Base-by-base conservation (phyloP, 345 rosid genomes). In the sweet orange (Citrus sinensis) region DNA sequence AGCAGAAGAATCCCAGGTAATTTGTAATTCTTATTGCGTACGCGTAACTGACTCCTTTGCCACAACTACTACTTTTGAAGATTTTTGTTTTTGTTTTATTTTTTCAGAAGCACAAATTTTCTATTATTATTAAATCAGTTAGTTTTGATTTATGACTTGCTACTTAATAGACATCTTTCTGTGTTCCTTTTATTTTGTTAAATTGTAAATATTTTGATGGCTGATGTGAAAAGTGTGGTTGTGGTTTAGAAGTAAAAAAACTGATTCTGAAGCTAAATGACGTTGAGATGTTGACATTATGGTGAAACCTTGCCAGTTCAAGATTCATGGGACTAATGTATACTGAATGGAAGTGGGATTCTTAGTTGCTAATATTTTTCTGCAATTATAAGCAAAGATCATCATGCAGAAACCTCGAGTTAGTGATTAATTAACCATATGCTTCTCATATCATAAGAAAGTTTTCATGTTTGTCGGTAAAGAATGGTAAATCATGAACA, bases 1-100 rank as follows among this genome's bases (percentile, higher is more conserved):
- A 46, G 66, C 73, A 61, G 79, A 71, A 37, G 34, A 62, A 66
- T 75, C 46, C 35, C 83, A 60, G 88, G 87, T 85, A 83, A 77
- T 11, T 60, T 51, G 22, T 29, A n/a, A 13, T 70, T 22, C 66
- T 35, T 29, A 37, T 20, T 5, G 1, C 46, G 71, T 54, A 63
- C 60, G 14, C 35, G 58, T 37, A 74, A 37, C 66, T 14, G 9
- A 74, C 59, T 10, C 17, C 14, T 46, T 46, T 67, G 27, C 32
- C 22, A 39, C 19, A 42, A 17, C 20, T 51, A 2, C 17, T 1
- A 25, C 32, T 60, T 32, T n/a, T 61, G n/a, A 32, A 25, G 25
- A 1, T 11, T 22, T 16, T 9, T 32, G 22, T 30, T 42, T 11
- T 46, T 27, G 1, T 55, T 55, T 46, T 46, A 46, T 11, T 46